Base-by-base conservation (phyloP, 768 basidiomycete species). In the Trametes meyenii region DNA sequence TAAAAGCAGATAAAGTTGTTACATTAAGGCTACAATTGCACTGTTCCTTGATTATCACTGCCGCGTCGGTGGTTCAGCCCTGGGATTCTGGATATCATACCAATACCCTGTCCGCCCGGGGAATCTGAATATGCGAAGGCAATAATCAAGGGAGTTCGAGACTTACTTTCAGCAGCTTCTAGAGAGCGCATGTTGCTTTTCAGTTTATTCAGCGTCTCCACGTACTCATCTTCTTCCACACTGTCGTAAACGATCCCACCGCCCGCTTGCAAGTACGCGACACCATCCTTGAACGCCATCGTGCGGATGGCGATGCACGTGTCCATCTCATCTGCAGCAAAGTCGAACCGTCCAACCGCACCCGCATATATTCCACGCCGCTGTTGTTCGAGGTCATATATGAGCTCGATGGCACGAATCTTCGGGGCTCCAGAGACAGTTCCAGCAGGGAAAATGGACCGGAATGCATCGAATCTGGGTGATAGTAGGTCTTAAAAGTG, bases 361-460 rank as follows among this genome's bases (percentile, higher is more conserved):
- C 97, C 97, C 7, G 95, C 97, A 67, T 99, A 99, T 16, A 98
- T 89, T 23, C 96, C 96, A 38, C 97, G 85, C 26, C 87, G 85
- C 74, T 98, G 93, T 68, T 88, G 82, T 72, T 98, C 97, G 50
- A 98, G 76, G 19, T 85, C 86, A 5, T 88, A 88, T 29, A 99
- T 78, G 43, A 99, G 87, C 73, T 99, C 94, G 64, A 99, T 93
- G 0, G 97, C 97, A 72, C 96, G 97, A 75, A 99, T 96, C 77
- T 99, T 99, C 2, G 97, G 97, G 35, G 97, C 97, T 23, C 97
- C 97, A 1, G 96, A 98, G 26, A 99, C 97, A 2, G 97, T 99
- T 0, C 97, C 97, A 17, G 96, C 96, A 1, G 97, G 97, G 80
- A 99, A 98, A 65, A 99, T 98, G 24, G 96, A 98, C 10, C 96